Evolutionary conservation across 176 grass and related monocot genomes (phyloP), one percentile per base, ranked within the genome.

Genomic region (Phoenix roebelenii): DNA sequence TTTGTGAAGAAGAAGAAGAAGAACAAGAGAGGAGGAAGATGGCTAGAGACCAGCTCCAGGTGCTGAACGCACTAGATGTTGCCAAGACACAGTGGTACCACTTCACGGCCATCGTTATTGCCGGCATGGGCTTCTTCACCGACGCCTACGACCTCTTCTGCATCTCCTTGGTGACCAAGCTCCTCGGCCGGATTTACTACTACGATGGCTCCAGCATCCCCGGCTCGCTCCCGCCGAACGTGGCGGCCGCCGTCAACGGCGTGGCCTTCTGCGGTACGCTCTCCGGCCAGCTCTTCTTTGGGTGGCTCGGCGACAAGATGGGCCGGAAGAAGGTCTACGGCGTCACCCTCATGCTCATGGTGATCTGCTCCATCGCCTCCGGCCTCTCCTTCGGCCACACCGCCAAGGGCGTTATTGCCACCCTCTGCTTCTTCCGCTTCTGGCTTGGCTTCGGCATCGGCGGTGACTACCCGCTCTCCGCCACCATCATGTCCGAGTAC

Each of bases 401-500:
- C 39, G 35, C 60, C 20, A 50, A 50, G 79, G 57, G 65, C 18
- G 79, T 85, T 49, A 70, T 95, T 74, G 64, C 77, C 15, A 90
- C 91, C 3, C 81, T 95, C 5, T 90, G 83, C 74, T 95, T 95
- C 80, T 95, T 95, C 71, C 86, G 86, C 15, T 95, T 95, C 74
- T 89, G 89, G 83, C 83, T 95, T 50, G 91, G 91, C 17, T 95
- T 95, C 20, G 91, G 91, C 67, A 95, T 90, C 70, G 91, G 90
- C 49, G 91, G 86, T 18, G 86, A 95, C 59, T 95, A 95, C 50
- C 90, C 86, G 0, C 69, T 95, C 17, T 82, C 77, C 0, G 86
- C 91, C 1, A 90, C 91, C 32, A 95, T 95, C 83, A 95, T 95
- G 91, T 95, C 91, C 3, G 86, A 95, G 72, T 90, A 95, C 59